Conservation (phyloP, 2,329 filamentous ascomycete genomes). For the Colletotrichum truncatum region DNA sequence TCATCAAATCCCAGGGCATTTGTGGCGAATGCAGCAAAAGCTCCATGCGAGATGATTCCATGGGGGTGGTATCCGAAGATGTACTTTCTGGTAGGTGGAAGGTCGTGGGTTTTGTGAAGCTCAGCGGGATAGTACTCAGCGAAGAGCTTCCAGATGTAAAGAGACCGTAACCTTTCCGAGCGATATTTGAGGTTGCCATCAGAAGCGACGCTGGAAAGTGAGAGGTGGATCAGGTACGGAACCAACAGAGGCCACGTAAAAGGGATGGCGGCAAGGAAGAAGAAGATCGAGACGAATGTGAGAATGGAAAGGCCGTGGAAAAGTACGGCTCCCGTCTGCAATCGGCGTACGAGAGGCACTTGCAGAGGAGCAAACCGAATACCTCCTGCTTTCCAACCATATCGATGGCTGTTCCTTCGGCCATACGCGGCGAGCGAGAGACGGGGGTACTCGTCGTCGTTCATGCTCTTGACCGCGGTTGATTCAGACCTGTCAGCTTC, state of each 20-base stretch:
- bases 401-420: constrained; percentile 33
- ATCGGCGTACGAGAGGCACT: constrained; percentile 74
- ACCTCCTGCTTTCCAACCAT: constrained; percentile 52
- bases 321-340: constrained; percentile 82
- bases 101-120: constrained; percentile 83
- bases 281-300: constrained; percentile 81
- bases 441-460: constrained; percentile 28
- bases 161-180: constrained; percentile 76
- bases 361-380: constrained; percentile 88
- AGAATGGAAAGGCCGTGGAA: constrained; percentile 78
- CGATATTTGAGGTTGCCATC: constrained; percentile 80
- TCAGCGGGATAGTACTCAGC: constrained; percentile 91
- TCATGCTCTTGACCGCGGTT: constrained; percentile 18
- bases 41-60: constrained; percentile 97
- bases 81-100: constrained; percentile 87
- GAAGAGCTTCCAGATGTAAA: constrained; percentile 86
- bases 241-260: constrained; percentile 85
- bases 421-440: constrained; percentile 9
- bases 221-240: constrained; percentile 84
- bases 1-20: constrained; percentile 88
- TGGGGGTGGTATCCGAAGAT: constrained; percentile 98
- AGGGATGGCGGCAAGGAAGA: constrained; percentile 90
- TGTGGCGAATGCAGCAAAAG: constrained; percentile 89
- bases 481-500: constrained; percentile 17
- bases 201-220: constrained; percentile 80